A percentile compares a stretch with the other conserved stretches of the same genome.
phyloP scores from a whole-genome alignment of 106 monocot genomes.

The Apostasia shenzhenica region DNA sequence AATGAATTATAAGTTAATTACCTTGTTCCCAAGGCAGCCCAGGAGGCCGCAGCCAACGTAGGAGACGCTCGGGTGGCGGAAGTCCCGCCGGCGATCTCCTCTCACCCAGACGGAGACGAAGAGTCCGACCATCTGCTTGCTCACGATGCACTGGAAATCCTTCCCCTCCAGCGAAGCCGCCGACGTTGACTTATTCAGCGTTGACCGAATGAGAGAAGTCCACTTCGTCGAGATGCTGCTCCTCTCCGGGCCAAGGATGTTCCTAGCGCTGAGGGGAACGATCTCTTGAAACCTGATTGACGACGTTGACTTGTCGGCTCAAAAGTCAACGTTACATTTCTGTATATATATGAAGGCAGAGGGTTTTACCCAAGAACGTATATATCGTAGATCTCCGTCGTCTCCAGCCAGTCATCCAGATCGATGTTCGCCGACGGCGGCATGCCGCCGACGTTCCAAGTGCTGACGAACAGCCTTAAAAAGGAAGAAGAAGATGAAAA shows the following conservation, averaged over 20 bases:
- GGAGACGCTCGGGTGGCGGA: slow-evolving; percentile 51
- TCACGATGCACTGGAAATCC: slow-evolving; percentile 46
- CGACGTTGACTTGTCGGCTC: background rate
- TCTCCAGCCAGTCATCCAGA: slow-evolving; percentile 66
- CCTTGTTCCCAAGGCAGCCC: slow-evolving; percentile 76
- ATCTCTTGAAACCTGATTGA: slow-evolving; percentile 65
- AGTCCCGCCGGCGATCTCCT: slow-evolving; percentile 24
- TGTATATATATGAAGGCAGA: background rate
- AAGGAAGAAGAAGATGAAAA: background rate
- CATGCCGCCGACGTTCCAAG: slow-evolving; percentile 72
- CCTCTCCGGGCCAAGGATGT: slow-evolving; percentile 44
- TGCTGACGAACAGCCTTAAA: slow-evolving; percentile 50
- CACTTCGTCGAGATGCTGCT: slow-evolving; percentile 36
- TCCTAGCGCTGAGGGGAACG: slow-evolving; percentile 54
- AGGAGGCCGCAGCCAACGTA: slow-evolving; percentile 58
- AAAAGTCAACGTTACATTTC: background rate
- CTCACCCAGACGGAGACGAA: slow-evolving; percentile 51
- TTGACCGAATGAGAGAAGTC: slow-evolving; percentile 52
- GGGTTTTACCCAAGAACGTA: slow-evolving; percentile 66
- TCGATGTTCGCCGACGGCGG: slow-evolving; percentile 34
- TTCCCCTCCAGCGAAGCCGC: slow-evolving; percentile 5
- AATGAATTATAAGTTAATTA: slow-evolving; percentile 6
- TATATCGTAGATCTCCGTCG: slow-evolving; percentile 46
- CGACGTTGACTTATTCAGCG: slow-evolving; percentile 35
- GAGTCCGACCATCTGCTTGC: slow-evolving; percentile 78